Conservation (phyloP, 495 filamentous ascomycete genomes). For the Talaromyces borbonicus region DNA sequence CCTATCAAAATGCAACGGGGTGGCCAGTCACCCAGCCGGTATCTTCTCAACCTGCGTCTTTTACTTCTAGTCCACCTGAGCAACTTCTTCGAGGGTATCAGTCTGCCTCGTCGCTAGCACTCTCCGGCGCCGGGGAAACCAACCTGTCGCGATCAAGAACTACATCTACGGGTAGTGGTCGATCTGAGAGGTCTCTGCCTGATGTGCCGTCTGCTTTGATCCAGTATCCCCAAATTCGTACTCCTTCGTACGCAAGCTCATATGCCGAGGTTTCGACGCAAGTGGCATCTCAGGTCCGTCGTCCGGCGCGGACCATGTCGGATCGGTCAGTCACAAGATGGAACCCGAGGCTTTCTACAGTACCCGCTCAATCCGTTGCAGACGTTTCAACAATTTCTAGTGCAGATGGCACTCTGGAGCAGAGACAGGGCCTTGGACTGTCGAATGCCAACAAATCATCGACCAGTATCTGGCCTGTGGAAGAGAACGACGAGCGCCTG, state of each 20-base stretch:
- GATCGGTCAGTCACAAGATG: constrained; percentile 43
- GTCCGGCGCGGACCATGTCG: constrained; percentile 20
- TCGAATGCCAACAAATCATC: constrained; percentile 16
- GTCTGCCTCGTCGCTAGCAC: constrained; percentile 20
- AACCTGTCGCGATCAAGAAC: constrained; percentile 30
- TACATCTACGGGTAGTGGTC: constrained; percentile 30
- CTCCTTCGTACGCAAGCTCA: constrained; percentile 38
- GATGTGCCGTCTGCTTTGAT: constrained; percentile 12
- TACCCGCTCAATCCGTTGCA: constrained; percentile 41
- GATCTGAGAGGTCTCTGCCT: constrained; percentile 17
- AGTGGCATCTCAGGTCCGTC: constrained; percentile 9
- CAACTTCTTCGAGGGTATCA: constrained; percentile 21
- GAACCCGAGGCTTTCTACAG: constrained; percentile 67
- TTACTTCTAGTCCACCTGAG: constrained; percentile 31
- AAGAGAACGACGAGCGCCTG: constrained; percentile 28
- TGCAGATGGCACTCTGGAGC: constrained; percentile 12
- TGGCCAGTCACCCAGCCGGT: constrained; percentile 32
- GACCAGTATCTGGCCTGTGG: constrained; percentile 40
- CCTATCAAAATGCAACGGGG: constrained; percentile 11
- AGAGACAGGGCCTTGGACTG: constrained; percentile 8
- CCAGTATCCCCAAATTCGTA: constrained; percentile 40
- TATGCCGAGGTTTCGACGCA: constrained; percentile 30
- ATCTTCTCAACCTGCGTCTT: constrained; percentile 28
- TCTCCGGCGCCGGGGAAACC: constrained; percentile 10
- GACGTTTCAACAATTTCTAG: constrained; percentile 1